Base-by-base conservation (phyloP, 2,329 filamentous ascomycete genomes). In the Fusarium algeriense region DNA sequence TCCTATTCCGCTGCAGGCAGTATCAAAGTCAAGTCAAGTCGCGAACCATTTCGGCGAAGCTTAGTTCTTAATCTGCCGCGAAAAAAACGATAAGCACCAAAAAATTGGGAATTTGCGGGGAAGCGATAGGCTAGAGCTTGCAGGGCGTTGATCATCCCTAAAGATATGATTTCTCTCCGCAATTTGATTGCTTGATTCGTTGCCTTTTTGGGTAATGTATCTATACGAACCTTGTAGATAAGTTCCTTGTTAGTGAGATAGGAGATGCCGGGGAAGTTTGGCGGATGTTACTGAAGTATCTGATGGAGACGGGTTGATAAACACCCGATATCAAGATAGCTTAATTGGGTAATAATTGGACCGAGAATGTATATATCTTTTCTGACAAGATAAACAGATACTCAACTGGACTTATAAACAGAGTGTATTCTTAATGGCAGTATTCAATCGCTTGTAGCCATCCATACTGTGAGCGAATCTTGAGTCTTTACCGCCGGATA, bases 141-240 rank as follows among this genome's bases (percentile, higher is more conserved):
- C 60, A 15, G 37, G 28, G 38, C 34, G 34, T 14, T 64, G 61
- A 54, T 55, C 32, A 38, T 56, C 48, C 60, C 45, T 32, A 45
- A 38, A 57, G 44, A 43, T 61, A 41, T 6, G 28, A 35, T 19
- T 50, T 28, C 28, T 37, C 46, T 55, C 60, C 44, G 43, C 54
- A 48, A 44, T 28, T 30, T 61, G 45, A 38, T 45, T 23, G 40
- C 26, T 67, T 67, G 64, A 41, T 67, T 62, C 41, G 30, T 62
- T 67, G n/a, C 64, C 52, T 30, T 10, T 46, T 67, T 56, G 1
- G 63, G 64, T n/a, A 67, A 44, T 14, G n/a, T 23, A 67, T 66
- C 62, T 64, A 63, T 54, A 9, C 30, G 11, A 34, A n/a, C 43
- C 54, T 43, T 46, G 54, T 57, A 54, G 64, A 67, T 66, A 67